Evolutionary conservation across 1,284 basidiomycete species (phyloP).

Genomic region (Cerioporus squamosus): DNA sequence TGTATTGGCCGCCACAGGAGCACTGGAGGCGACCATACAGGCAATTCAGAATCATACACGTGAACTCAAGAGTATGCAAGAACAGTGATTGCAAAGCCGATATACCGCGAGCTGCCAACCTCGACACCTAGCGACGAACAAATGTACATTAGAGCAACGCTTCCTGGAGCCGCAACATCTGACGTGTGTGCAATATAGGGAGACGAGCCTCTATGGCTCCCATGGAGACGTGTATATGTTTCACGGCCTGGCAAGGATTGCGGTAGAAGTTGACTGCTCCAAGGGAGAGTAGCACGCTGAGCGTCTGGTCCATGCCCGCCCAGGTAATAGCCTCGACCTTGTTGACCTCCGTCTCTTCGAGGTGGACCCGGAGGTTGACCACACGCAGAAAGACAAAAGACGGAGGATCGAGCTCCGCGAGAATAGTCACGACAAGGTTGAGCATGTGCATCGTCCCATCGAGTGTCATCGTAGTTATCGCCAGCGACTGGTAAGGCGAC

Average conservation of each 20-base stretch:
- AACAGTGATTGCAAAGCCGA: too few species aligned
- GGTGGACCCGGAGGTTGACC: conserved; percentile 18
- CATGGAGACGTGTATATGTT: too few species aligned
- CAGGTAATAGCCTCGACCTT: conserved; percentile 6
- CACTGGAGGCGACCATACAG: too few species aligned
- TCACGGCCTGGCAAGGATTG: conserved; percentile 15
- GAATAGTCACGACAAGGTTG: conserved; percentile 7
- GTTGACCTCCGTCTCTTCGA: conserved; percentile 6
- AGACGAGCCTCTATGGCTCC: too few species aligned
- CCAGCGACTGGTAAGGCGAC: conserved; percentile 10
- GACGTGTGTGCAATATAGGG: too few species aligned
- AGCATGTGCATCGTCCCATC: conserved; percentile 16
- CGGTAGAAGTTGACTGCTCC: conserved; percentile 11
- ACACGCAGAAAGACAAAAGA: conserved; percentile 13
- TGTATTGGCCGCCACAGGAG: too few species aligned
- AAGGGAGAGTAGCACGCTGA: conserved; percentile 21
- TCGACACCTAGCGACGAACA: too few species aligned
- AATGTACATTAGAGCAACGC: too few species aligned
- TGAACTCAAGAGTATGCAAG: too few species aligned
- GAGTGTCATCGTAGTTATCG: conserved; percentile 16
- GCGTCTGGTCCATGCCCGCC: conserved; percentile 20
- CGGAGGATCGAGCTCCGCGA: conserved; percentile 17
- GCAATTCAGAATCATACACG: too few species aligned
- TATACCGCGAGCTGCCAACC: too few species aligned
- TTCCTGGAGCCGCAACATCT: too few species aligned